Conservation (phyloP, 1,139 yeast genomes). For the Torulaspora pretoriensis region DNA sequence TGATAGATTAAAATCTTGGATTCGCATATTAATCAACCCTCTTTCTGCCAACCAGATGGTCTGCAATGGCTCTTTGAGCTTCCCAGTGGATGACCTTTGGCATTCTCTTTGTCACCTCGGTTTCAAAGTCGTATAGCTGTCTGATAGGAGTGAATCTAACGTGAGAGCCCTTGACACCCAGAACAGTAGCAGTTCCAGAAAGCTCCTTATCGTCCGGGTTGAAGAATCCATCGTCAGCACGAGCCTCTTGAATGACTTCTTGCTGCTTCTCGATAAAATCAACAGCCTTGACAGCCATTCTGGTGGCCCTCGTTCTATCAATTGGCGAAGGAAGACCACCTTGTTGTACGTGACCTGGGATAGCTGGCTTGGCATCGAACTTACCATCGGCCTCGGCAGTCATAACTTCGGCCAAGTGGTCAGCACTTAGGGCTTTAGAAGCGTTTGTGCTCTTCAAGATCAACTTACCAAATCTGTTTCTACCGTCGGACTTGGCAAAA, state of each 20-base stretch:
- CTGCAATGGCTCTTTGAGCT: constrained; percentile 68
- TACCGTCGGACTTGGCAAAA: constrained; percentile 73
- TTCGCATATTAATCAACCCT: constrained; percentile 23
- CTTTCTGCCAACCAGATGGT: constrained; percentile 77
- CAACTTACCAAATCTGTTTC: constrained; percentile 67
- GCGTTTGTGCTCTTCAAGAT: constrained; percentile 67
- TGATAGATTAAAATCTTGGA: background rate
- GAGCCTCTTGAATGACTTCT: constrained; percentile 29
- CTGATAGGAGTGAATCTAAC: constrained; percentile 69
- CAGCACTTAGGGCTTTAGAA: constrained; percentile 61
- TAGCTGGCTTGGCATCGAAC: constrained; percentile 71
- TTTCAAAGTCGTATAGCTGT: constrained; percentile 78
- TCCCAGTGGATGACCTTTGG: constrained; percentile 89
- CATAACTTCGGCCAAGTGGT: constrained; percentile 63
- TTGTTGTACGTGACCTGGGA: constrained; percentile 83
- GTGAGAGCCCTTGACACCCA: constrained; percentile 80
- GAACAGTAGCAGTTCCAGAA: constrained; percentile 68
- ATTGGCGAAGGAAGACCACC: constrained; percentile 77
- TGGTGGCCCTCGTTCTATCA: constrained; percentile 68
- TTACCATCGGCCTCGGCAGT: constrained; percentile 61
- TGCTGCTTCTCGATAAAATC: constrained; percentile 56
- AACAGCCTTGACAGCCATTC: constrained; percentile 66
- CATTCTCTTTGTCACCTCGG: constrained; percentile 74
- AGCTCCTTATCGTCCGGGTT: constrained; percentile 37
- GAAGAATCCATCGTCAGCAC: constrained; percentile 35